Base-by-base conservation (phyloP, 768 basidiomycete genomes). In the Tricholoma furcatifolium region DNA sequence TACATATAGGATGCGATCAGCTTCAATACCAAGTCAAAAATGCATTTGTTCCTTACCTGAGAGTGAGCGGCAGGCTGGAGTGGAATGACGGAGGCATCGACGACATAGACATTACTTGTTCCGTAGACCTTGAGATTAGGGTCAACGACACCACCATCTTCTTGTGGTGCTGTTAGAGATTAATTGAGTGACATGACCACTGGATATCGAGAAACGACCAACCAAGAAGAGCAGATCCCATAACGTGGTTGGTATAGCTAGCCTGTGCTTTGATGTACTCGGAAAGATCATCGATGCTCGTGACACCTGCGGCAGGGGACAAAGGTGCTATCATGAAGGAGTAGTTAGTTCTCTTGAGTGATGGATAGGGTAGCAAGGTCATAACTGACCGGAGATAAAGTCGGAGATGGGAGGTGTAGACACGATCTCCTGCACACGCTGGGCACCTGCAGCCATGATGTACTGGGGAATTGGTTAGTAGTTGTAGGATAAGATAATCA, bases 1-100 rank as follows among this genome's bases (percentile, higher is more conserved):
- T 47, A 35, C 7, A 20, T 23, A n/a, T n/a, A n/a, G n/a, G 27
- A 7, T 7, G 7, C 27, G 27, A 27, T 27, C 27, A 27, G 27
- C 27, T 27, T 27, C 7, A 7, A 27, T 27, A 27, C 27, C 27
- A 27, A 27, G 27, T 27, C 27, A 7, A 27, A 27, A 27, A 27
- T 4, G 4, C 3, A 27, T 27, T 27, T n/a, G n/a, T n/a, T n/a
- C n/a, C 27, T 44, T 30, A 44, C 43, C 43, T 44, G 43, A 24
- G 31, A 44, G 46, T 47, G 46, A 7, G 35, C 32, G 2, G 46
- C 18, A 36, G 46, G 46, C 40, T 77, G 74, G 17, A 76, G 44
- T 9, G 79, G 78, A 51, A 77, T 59, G 14, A 78, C 61, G 23
- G 72, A 74, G 10, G 75, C 74, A 58, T 80, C 79, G 2, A 75